These are phyloP conservation scores for Candida tunisiensis DNA, from an alignment of 1,139 yeast species.

Conservation along the genomic window DNA sequence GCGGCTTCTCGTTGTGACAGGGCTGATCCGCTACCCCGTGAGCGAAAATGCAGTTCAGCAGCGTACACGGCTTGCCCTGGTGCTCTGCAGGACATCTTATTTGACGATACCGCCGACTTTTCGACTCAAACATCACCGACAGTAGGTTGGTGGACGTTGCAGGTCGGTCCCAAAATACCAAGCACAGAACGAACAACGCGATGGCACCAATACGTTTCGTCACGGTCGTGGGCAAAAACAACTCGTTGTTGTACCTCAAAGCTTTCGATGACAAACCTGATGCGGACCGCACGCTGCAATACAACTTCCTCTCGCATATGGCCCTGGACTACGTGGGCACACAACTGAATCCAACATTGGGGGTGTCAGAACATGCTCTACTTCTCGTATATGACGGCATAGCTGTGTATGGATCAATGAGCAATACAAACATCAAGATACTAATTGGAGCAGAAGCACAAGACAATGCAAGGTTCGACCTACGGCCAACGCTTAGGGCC, in stretches of 20 bases:
- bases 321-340: conserved; percentile 22
- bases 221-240: too few relatives aligned
- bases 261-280: conserved; percentile 3
- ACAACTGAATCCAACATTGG: conserved; percentile 7
- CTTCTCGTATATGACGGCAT: conserved; percentile 24
- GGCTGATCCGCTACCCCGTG: conserved; percentile 5
- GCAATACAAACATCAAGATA: conserved; percentile 23
- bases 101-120: conserved; percentile 4
- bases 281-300: conserved; percentile 11
- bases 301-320: conserved; percentile 25
- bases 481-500: conserved; percentile 13
- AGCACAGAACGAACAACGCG: conserved; percentile 10
- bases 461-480: conserved; percentile 12
- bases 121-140: conserved; percentile 3
- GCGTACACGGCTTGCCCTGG: conserved; percentile 6
- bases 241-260: conserved; percentile 11
- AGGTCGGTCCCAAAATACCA: conserved; percentile 2
- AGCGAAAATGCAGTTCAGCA: conserved; percentile 15
- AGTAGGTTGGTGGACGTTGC: conserved; percentile 2
- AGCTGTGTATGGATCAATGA: conserved; percentile 23
- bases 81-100: conserved; percentile 12
- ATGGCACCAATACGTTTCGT: too few relatives aligned
- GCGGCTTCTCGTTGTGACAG: conserved; percentile 10
- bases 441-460: conserved; percentile 21
- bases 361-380: conserved; percentile 14